These are phyloP conservation scores for Blastocystis sp. DNA, from an alignment of 352 stramenopile species.

Conservation along the genomic window DNA sequence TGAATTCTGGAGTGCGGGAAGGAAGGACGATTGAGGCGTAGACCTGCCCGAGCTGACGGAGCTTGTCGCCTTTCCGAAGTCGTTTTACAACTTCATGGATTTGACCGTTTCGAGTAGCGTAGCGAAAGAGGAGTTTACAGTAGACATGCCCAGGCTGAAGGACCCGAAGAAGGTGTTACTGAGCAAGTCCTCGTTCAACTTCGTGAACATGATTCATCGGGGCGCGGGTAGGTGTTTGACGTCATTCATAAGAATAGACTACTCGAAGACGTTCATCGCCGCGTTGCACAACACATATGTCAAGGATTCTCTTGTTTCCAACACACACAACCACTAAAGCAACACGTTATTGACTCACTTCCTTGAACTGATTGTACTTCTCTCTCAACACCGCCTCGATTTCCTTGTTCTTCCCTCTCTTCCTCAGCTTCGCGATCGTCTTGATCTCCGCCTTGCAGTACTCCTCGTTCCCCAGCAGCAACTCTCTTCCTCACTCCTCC, in stretches of 20 bases:
- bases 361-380: conserved; percentile 42
- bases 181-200: conserved; percentile 37
- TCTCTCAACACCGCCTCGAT: conserved; percentile 52
- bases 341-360: conserved; percentile 2
- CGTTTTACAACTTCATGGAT: conserved; percentile 45
- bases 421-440: conserved; percentile 32
- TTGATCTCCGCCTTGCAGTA: conserved; percentile 70
- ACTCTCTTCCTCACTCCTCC: neutral
- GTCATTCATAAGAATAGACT: neutral
- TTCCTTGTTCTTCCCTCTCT: conserved; percentile 54
- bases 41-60: neutral
- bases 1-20: neutral
- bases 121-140: neutral
- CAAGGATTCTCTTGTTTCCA: conserved; percentile 37
- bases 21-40: neutral
- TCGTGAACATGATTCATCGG: conserved; percentile 17
- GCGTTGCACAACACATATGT: neutral
- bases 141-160: conserved; percentile 4
- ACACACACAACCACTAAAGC: neutral
- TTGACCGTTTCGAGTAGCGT: conserved; percentile 2
- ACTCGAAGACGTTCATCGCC: neutral
- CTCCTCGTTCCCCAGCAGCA: conserved; percentile 34
- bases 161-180: neutral
- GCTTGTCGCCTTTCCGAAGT: neutral
- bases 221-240: neutral